A percentile compares a stretch with the other conserved stretches of the same genome.
These are phyloP conservation scores for Apiotrichum veenhuisii DNA, from an alignment of 1,284 basidiomycete genomes.

Conservation along the genomic window DNA sequence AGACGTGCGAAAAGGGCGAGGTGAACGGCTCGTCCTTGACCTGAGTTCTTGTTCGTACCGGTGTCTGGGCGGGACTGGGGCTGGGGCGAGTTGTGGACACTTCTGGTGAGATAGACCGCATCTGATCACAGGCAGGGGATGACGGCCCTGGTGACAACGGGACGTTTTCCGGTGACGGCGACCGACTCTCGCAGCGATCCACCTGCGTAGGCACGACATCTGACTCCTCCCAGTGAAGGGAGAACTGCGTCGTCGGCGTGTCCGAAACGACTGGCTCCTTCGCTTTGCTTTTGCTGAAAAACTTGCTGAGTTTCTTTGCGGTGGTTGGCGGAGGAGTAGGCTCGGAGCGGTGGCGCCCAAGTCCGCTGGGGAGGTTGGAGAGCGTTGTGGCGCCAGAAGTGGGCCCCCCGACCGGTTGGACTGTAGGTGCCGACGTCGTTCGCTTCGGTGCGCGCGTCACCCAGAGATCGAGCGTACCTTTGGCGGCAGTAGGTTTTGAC, in stretches of 20 bases:
- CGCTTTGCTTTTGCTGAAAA: constrained; percentile 21
- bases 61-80: background rate
- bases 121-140: constrained; percentile 1
- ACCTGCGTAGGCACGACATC: constrained; percentile 1
- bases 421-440: constrained; percentile 20
- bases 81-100: constrained; percentile 7
- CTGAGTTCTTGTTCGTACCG: background rate
- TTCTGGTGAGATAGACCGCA: constrained; percentile 22
- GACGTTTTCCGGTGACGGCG: constrained; percentile 11
- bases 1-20: constrained; percentile 12
- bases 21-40: constrained; percentile 9
- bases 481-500: background rate
- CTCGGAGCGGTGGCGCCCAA: background rate
- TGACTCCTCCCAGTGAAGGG: constrained; percentile 27
- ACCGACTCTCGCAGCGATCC: background rate
- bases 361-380: constrained; percentile 26
- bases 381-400: constrained; percentile 37
- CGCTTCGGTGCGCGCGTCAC: constrained; percentile 29
- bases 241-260: constrained; percentile 7
- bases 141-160: background rate
- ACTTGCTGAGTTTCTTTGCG: constrained; percentile 33
- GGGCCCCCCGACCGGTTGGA: constrained; percentile 33
- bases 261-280: background rate
- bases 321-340: background rate
- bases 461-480: constrained; percentile 43